These are phyloP conservation scores for Ganoderma multipileum DNA, from an alignment of 1,284 basidiomycete species.

Conservation along the genomic window DNA sequence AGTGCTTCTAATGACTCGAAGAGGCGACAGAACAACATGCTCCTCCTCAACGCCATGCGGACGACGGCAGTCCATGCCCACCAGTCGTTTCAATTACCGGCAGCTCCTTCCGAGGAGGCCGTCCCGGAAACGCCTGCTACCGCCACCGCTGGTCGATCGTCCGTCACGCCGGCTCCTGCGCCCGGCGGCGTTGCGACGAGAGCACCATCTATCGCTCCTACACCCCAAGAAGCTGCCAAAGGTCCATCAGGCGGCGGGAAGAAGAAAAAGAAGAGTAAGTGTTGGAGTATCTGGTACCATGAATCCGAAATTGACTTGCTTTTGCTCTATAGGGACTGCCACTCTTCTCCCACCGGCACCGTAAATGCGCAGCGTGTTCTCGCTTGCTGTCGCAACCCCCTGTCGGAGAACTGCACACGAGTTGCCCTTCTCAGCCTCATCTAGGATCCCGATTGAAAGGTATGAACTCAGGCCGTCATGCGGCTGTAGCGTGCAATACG, in stretches of 20 bases:
- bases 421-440: background rate
- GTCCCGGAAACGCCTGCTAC: constrained; percentile 50
- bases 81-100: constrained; percentile 48
- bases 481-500: constrained; percentile 2
- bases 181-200: constrained; percentile 51
- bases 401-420: background rate
- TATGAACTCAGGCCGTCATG: background rate
- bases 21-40: constrained; percentile 68
- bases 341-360: constrained; percentile 22
- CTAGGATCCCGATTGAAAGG: background rate
- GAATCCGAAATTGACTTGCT: constrained; percentile 7
- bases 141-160: constrained; percentile 47
- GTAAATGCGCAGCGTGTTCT: constrained; percentile 1
- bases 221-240: constrained; percentile 55
- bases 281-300: background rate
- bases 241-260: constrained; percentile 61
- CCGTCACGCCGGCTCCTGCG: constrained; percentile 62
- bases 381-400: background rate
- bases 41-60: constrained; percentile 77
- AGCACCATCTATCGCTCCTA: constrained; percentile 44
- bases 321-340: constrained; percentile 27
- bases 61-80: constrained; percentile 75
- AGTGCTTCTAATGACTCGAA: constrained; percentile 17
- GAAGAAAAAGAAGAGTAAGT: constrained; percentile 74
- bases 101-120: constrained; percentile 41